Evolutionary conservation across 2,329 filamentous ascomycete genomes (phyloP).

Genomic region (Metarhizium album): DNA sequence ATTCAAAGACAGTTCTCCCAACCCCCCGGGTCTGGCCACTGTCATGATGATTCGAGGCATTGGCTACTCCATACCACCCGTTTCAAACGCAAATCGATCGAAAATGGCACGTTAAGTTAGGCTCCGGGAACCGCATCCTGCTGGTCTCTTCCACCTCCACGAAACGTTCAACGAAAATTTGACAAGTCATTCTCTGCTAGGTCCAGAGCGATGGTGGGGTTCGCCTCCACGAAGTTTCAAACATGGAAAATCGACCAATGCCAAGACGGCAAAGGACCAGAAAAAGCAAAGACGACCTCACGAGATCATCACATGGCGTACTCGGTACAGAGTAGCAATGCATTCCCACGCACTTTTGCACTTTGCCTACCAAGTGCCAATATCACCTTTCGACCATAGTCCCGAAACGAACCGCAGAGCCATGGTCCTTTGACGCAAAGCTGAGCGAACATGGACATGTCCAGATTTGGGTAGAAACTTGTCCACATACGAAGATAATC

Average conservation of each 20-base stretch:
- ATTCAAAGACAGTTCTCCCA: not conserved
- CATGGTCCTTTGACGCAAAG: not conserved
- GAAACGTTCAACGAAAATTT: not conserved
- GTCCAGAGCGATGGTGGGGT: not conserved
- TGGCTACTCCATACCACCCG: not conserved
- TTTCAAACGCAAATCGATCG: not conserved
- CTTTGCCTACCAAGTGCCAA: not conserved
- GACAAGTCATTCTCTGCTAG: slow-evolving; percentile 1
- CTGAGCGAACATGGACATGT: not conserved
- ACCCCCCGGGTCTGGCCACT: not conserved
- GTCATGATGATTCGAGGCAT: not conserved
- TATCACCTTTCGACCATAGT: not conserved
- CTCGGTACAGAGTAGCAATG: not conserved
- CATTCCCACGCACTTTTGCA: not conserved
- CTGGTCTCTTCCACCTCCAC: not conserved
- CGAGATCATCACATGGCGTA: not conserved
- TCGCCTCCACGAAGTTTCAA: not conserved
- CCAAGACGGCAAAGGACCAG: not conserved
- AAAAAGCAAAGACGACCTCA: not conserved
- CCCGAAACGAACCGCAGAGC: not conserved
- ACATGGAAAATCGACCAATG: not conserved
- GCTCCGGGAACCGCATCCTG: not conserved
- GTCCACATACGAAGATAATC: not conserved
- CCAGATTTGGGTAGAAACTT: not conserved
- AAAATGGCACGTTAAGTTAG: not conserved